Base-by-base conservation (phyloP, 805 yeast genomes). In the Suhomyces sp. region DNA sequence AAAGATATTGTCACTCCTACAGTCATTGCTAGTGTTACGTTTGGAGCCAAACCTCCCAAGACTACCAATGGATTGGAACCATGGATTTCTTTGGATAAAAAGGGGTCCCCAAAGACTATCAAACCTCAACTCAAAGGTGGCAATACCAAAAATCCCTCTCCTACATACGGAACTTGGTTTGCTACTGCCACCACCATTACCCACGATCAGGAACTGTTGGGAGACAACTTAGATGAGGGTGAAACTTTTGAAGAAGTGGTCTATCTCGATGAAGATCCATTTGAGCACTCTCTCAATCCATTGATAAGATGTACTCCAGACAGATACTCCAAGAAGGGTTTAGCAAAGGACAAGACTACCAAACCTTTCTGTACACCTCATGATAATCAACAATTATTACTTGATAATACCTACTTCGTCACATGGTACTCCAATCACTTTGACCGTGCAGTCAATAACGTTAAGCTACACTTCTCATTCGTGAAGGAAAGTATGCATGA, bases 321-420 rank as follows among this genome's bases (percentile, higher is more conserved):
- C 35, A 61, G 74, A 31, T 88, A 84, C 54, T 70, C 65, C 50
- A 73, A 70, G 46, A 82, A 80, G 53, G 91, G 90, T 6, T 40
- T 67, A 23, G 81, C 79, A 19, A 77, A 78, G 46, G 68, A 68
- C 42, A 55, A 60, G 12, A 49, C 64, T 1, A 75, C 88, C 25
- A 93, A 69, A 33, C 96, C 96, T n/a, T 85, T 87, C 58, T 88
- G 96, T 58, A 75, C 85, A 14, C 96, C 96, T 9, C 68, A 65
- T 21, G 90, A 83, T 48, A 72, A 78, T 39, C 49, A 70, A 9
- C 69, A 64, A 25, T 67, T 84, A 61, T 72, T 74, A 44, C 57
- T 74, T 39, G 95, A 74, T 20, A 61, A 71, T 36, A 76, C 85
- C 0, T 83, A 85, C 49, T 88, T 88, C 51, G 59, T 85, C 34